Evolutionary conservation across 2,329 filamentous ascomycete species (phyloP), one percentile per base, ranked within the genome.

Genomic region (Fusarium gaditjirri): DNA sequence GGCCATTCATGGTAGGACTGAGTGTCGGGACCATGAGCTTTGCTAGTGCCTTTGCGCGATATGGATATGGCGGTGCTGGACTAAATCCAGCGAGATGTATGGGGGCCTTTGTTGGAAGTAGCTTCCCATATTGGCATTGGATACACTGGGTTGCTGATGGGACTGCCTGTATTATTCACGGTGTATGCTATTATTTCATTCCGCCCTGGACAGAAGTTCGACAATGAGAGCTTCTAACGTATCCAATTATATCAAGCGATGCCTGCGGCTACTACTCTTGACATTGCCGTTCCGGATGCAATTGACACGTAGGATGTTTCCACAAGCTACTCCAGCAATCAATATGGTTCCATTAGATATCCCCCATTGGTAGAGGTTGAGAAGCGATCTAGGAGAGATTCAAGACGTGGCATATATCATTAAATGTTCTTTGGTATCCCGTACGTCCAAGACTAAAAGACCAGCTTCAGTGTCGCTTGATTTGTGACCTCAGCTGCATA

Each of bases 1-100:
- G 83, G 0, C 86, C 87, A 0, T 83, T 86, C 31, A 77, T 89
- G 12, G 85, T 88, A 3, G 84, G 86, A 2, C 68, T 84, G 7
- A 77, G 78, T 3, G 71, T 84, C 8, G 83, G 80, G 0, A 71
- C 83, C 1, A 68, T 81, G 23, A 78, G 78, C 0, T 84, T 84
- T 63, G 76, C 81, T 1, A 83, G 81, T 9, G 65, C 65, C 1
- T 78, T 71, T 14, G 64, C 75, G 1, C 52, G 75, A 25, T 77
- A 76, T 21, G 76, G 76, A 1, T 78, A 78, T 9, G 75, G 74
- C 1, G 75, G 75, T 11, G 74, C 75, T 0, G 49, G 61, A 0
- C 5, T 78, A 3, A 78, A 78, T 6, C 76, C 76, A 0, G 70
- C 75, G 0, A 53, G 76, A 12, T 78, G 76, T 42, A 66, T 77